phyloP scores from a whole-genome alignment of 768 basidiomycete genomes.

The Pleurotus eryngii region DNA sequence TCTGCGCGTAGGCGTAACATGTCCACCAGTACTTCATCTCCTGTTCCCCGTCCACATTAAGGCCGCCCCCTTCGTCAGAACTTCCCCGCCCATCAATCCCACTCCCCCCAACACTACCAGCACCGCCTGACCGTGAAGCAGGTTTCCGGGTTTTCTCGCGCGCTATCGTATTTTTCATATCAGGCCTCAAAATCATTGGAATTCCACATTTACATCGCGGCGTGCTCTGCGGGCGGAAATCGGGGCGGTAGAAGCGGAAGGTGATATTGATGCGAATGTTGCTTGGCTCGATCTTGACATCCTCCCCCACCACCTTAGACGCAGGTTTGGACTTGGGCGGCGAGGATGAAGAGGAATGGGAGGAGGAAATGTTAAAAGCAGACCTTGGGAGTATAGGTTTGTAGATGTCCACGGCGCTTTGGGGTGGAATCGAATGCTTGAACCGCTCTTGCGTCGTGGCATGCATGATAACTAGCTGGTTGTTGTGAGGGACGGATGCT shows the following conservation, averaged over 20 bases:
- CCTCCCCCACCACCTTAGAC: no score
- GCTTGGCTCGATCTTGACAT: constrained; percentile 42
- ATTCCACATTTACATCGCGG: constrained; percentile 74
- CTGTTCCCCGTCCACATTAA: neutral
- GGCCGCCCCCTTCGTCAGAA: no score
- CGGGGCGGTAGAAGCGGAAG: constrained; percentile 83
- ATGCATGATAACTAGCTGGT: constrained; percentile 90
- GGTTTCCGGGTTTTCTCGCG: neutral
- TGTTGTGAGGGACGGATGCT: no score
- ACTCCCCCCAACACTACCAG: no score
- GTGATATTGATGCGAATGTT: constrained; percentile 83
- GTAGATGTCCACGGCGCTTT: constrained; percentile 67
- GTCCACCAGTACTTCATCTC: constrained; percentile 67
- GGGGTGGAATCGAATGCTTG: constrained; percentile 78
- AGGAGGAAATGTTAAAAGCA: no score
- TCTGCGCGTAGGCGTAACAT: constrained; percentile 78
- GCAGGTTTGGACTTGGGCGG: no score
- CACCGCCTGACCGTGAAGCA: neutral
- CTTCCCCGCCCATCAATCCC: no score
- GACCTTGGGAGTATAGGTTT: constrained; percentile 49
- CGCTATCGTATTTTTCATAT: constrained; percentile 43
- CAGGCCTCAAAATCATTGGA: constrained; percentile 67
- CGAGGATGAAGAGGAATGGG: no score
- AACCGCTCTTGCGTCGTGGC: constrained; percentile 79
- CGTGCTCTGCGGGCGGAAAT: constrained; percentile 62